Base-by-base conservation (phyloP, 2,329 filamentous ascomycete species). In the Colletotrichum gloeosporioides region DNA sequence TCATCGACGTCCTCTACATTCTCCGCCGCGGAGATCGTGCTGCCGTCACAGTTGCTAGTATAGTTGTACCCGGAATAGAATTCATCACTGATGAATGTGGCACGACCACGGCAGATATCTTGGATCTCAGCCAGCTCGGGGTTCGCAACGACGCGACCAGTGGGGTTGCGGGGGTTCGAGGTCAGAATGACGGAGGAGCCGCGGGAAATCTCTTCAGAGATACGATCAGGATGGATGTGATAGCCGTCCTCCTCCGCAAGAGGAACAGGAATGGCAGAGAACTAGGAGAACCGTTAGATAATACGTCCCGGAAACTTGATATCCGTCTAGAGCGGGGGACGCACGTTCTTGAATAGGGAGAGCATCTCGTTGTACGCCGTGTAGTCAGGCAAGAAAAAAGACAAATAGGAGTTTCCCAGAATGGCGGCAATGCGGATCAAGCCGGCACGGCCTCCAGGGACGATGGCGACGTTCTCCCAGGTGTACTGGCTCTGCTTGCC, bases 1-100 rank as follows among this genome's bases (percentile, higher is more conserved):
- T 95, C 91, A 82, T 98, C 92, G 18, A 98, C 96, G 80, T 98
- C 96, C 73, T 95, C 91, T 65, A 99, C 92, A 84, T 99, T 98
- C 82, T 95, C 94, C 7, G 96, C 96, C 10, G 96, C 94, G 66
- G 94, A 96, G 83, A 98, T 95, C 59, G 96, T 98, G 34, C 91
- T 92, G 53, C 96, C 96, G 82, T 98, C 96, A 84, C 96, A 99
- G 87, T 96, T 90, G 80, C 92, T 95, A 44, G 95, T 98, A 88
- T 99, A 99, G 87, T 98, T 98, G 89, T 98, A 99, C 27, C 96
- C 95, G 13, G 93, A 93, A 87, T 99, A 99, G 89, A 99, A 99
- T 86, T 99, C 96, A 82, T 99, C 96, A 87, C 96, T 95, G 84
- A 99, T 96, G 72, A 99, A 89, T 1, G 96, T 99, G 4, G 96